Percentiles rank a stretch among this genome's conserved stretches.
phyloP scores from a whole-genome alignment of 805 yeast species.

The Saturnispora silvae region DNA sequence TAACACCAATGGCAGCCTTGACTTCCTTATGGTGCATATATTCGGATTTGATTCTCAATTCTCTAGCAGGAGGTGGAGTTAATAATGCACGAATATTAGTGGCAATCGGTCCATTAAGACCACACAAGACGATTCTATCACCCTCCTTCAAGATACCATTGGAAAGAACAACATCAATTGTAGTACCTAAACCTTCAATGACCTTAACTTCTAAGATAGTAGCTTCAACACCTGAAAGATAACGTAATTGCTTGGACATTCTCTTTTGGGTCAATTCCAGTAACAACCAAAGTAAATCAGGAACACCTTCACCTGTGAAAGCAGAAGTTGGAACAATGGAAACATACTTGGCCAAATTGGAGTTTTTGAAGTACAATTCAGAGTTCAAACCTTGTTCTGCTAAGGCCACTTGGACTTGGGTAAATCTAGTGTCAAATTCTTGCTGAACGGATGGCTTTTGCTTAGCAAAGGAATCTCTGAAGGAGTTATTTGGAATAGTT shows the following conservation, averaged over 20 bases:
- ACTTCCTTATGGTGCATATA: conserved; percentile 95
- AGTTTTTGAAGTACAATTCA: conserved; percentile 91
- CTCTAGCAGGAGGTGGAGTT: conserved; percentile 97
- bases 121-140: conserved; percentile 91
- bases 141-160: conserved; percentile 94
- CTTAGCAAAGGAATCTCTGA: conserved; percentile 83
- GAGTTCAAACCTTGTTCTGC: conserved; percentile 98
- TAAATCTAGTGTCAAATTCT: conserved; percentile 83
- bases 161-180: conserved; percentile 95
- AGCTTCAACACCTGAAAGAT: conserved; percentile 87
- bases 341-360: conserved; percentile 85
- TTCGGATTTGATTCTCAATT: conserved; percentile 91
- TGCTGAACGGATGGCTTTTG: conserved; percentile 81
- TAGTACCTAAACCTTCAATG: conserved; percentile 96
- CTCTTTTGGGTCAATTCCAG: conserved; percentile 95
- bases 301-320: conserved; percentile 99
- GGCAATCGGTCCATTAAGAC: conserved; percentile 96
- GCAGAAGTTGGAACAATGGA: conserved; percentile 98
- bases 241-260: conserved; percentile 97
- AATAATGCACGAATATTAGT: conserved; percentile 91
- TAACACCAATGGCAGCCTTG: conserved; percentile 97
- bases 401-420: conserved; percentile 76
- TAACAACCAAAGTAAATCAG: conserved; percentile 92
- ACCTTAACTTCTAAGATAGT: conserved; percentile 96
- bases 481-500: conserved; percentile 78